A percentile compares a stretch with the other conserved stretches of the same genome.
phyloP scores from a whole-genome alignment of 257 asterid species.

The Solanum piurae region DNA sequence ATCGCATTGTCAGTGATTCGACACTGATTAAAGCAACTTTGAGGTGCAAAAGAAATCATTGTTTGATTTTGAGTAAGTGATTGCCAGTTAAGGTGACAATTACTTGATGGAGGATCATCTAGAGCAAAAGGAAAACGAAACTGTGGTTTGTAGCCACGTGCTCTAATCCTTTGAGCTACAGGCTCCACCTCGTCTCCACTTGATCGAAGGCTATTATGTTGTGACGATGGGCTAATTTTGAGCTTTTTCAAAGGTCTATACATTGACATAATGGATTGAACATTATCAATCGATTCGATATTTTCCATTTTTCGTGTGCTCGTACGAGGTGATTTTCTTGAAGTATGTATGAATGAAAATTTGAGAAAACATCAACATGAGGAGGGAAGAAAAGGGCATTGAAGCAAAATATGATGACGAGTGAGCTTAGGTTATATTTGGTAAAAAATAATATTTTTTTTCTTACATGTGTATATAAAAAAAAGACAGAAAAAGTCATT shows the following conservation, averaged over 20 bases:
- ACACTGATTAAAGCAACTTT: neutral
- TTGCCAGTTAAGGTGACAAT: neutral
- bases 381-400: neutral
- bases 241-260: slow-evolving; percentile 10
- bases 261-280: neutral
- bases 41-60: slow-evolving; percentile 27
- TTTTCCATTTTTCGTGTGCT: neutral
- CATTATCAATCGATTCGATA: neutral
- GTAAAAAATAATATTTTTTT: too few species aligned
- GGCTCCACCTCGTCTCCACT: neutral
- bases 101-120: neutral
- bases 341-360: neutral
- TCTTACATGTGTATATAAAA: too few species aligned
- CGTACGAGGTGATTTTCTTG: neutral
- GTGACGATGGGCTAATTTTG: neutral
- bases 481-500: neutral
- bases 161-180: neutral
- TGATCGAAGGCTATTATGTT: neutral
- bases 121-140: slow-evolving; percentile 25
- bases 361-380: neutral
- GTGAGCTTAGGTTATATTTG: neutral
- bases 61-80: neutral
- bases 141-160: neutral
- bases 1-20: neutral
- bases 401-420: neutral